phyloP scores from a whole-genome alignment of 768 basidiomycete species.

The Phaeotremella fagi region DNA sequence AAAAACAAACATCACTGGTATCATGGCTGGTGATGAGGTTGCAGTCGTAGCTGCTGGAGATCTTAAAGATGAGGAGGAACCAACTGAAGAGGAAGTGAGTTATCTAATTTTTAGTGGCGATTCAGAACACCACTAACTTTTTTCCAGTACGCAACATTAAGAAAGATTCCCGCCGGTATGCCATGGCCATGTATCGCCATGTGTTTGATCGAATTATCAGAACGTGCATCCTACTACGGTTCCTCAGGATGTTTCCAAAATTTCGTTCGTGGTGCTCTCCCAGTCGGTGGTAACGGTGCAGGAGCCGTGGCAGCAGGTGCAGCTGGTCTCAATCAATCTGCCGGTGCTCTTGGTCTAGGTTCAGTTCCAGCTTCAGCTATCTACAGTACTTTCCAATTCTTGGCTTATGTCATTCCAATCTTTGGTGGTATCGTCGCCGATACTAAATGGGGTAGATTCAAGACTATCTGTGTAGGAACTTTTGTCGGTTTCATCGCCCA shows the following conservation, averaged over 20 bases:
- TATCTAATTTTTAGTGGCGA: background rate
- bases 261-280: conserved; percentile 34
- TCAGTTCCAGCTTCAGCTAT: conserved; percentile 34
- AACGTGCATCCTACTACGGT: conserved; percentile 44
- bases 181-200: conserved; percentile 42
- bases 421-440: conserved; percentile 45
- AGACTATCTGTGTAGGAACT: conserved; percentile 41
- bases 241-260: conserved; percentile 23
- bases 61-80: conserved; percentile 18
- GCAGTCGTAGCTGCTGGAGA: conserved; percentile 2
- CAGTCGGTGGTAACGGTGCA: conserved; percentile 36
- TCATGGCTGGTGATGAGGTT: background rate
- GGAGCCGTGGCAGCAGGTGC: conserved; percentile 37
- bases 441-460: conserved; percentile 46
- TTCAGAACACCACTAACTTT: background rate
- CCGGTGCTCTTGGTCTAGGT: conserved; percentile 43
- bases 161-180: conserved; percentile 33
- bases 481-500: conserved; percentile 39
- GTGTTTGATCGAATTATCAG: conserved; percentile 47
- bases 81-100: conserved; percentile 39
- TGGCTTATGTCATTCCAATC: conserved; percentile 41
- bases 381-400: conserved; percentile 35
- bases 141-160: conserved; percentile 18
- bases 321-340: conserved; percentile 22
- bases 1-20: background rate